Evolutionary conservation across 73 alveolate genomes (phyloP).

Genomic region (Paramecium sexaurelia): DNA sequence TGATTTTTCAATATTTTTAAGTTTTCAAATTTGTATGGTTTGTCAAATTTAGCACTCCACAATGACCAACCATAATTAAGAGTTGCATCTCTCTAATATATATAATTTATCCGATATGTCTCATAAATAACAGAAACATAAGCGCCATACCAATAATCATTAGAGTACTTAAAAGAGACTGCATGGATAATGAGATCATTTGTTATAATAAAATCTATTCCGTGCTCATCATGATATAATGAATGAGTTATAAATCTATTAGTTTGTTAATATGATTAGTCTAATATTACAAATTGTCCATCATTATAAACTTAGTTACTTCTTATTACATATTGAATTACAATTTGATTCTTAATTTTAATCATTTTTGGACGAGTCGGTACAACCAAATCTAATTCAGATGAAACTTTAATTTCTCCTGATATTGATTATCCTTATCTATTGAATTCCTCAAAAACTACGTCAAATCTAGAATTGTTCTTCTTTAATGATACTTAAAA

Average conservation of each 20-base stretch:
- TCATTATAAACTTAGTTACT: neutral
- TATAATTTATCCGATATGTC: neutral
- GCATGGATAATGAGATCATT: neutral
- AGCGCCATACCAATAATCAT: neutral
- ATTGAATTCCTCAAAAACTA: neutral
- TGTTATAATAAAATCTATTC: neutral
- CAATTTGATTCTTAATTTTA: neutral
- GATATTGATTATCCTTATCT: neutral
- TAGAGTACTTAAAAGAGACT: neutral
- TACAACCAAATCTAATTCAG: neutral
- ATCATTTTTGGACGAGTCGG: neutral
- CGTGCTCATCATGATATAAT: neutral
- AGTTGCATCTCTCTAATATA: too few relatives aligned
- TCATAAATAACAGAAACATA: neutral
- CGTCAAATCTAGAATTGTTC: neutral
- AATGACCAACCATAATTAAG: too few relatives aligned
- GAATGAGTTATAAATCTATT: neutral
- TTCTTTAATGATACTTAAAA: neutral
- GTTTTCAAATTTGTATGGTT: neutral
- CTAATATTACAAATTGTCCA: neutral
- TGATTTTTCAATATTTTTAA: neutral
- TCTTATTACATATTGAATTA: neutral
- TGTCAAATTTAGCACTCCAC: neutral
- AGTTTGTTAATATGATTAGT: neutral
- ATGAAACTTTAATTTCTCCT: neutral